Base-by-base conservation (phyloP, 2,329 filamentous ascomycete species). In the Verticillium klebahnii region DNA sequence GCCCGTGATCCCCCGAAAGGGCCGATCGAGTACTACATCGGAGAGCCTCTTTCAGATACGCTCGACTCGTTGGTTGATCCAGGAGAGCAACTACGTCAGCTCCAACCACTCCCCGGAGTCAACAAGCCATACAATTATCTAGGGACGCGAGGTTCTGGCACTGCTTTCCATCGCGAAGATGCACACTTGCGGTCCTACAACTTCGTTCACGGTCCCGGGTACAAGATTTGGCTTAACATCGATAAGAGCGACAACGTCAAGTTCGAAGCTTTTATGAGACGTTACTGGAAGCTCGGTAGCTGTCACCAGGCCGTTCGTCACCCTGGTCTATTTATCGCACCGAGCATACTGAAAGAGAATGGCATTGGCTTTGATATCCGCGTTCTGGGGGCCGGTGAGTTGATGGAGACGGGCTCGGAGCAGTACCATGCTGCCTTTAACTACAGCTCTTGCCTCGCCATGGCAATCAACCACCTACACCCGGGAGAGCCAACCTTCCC, bases 281-380 rank as follows among this genome's bases (percentile, higher is more conserved):
- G 15, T 17, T 11, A 59, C 57, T 59, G 39, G 57, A 37, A 56
- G 14, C 23, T 52, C n/a, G 54, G 37, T 31, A 9, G 17, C 12
- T 60, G 50, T 50, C 19, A 8, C n/a, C 58, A 60, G 58, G 25
- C 17, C n/a, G n/a, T 56, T n/a, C 31, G 50, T 39, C 58, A 60
- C 40, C 58, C 40, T 55, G 37, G 19, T 17, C 58, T 60, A 7
- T 56, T 60, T 11, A 54, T 60, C 19, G 31, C 45, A 23, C 58
- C 58, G 11, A 55, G n/a, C 3, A 55, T 32, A 14, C 58, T 60
- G 11, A 31, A 52, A 25, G 31, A 56, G 50, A 50, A 32, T 12
- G n/a, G 34, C 8, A 60, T 60, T 23, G 9, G 37, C n/a, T 60
- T 60, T n/a, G 37, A 34, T 6, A 23, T 60, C 23, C 31, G 37